Evolutionary conservation across 129 eudicot genomes (phyloP), one percentile per base, ranked within the genome.

Genomic region (Smallanthus sonchifolius): DNA sequence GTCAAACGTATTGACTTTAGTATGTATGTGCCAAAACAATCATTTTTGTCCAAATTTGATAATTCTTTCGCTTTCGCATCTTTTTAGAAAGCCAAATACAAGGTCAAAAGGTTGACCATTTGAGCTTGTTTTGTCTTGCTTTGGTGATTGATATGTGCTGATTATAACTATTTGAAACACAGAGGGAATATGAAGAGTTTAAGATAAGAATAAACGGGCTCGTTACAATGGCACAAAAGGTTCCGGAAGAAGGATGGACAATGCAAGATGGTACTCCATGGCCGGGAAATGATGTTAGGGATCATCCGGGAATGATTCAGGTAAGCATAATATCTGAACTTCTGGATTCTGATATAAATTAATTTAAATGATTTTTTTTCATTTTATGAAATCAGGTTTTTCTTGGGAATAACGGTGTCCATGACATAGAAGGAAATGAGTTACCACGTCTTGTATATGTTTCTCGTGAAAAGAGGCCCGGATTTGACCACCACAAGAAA

Each of bases 221-320:
- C 39, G 97, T 92, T 36, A 82, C 96, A 34, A 84, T 82, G 91
- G 97, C 97, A 24, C 89, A 85, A 49, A 91, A 91, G 83, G 97
- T 91, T 86, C 97, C 97, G 2, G 97, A 91, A 52, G 97, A 91
- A 19, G 97, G 95, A 8, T 91, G 97, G 97, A 91, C 97, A 15
- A 91, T 91, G 97, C 97, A 91, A 76, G 97, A 91, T 60, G 97
- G 97, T 30, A 91, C 95, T 59, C 87, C 88, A 14, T 91, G 97
- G 97, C 97, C 97, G 4, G 97, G 97, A 54, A 91, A 91, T 74
- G 83, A 80, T 73, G 97, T 91, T 79, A 80, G 95, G 82, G 97
- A 91, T 77, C 97, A 91, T 82, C 97, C 97, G 6, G 97, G 97
- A 80, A 91, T 91, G 97, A 91, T 91, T 20, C 97, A 91, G 88